Conservation (phyloP, 2,329 filamentous ascomycete genomes). For the Plenodomus tracheiphilus region DNA sequence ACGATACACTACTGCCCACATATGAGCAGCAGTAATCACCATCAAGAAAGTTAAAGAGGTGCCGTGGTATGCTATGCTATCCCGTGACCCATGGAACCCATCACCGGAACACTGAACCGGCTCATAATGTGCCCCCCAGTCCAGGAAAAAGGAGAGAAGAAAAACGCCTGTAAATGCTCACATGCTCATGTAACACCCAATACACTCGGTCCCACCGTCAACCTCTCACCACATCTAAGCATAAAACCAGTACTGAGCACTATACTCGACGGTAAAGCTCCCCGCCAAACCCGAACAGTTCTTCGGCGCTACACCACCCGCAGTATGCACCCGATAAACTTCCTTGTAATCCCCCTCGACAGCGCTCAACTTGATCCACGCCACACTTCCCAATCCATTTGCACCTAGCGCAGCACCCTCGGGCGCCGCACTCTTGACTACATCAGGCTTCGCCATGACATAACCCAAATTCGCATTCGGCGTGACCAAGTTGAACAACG, state of each 20-base stretch:
- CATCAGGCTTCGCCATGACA: slow-evolving; percentile 66
- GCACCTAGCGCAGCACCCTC: slow-evolving; percentile 61
- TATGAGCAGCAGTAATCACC: no score
- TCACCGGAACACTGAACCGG: not conserved
- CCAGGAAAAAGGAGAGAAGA: not conserved
- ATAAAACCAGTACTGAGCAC: slow-evolving; percentile 75
- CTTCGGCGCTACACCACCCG: slow-evolving; percentile 74
- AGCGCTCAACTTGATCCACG: slow-evolving; percentile 75
- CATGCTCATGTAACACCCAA: not conserved
- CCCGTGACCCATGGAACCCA: no score
- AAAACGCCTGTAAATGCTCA: not conserved
- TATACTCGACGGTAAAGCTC: slow-evolving; percentile 75
- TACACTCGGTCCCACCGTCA: not conserved
- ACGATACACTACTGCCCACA: no score
- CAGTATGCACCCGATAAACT: slow-evolving; percentile 83
- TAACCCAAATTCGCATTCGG: slow-evolving; percentile 57
- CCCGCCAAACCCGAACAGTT: slow-evolving; percentile 69
- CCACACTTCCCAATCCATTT: slow-evolving; percentile 64
- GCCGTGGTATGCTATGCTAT: no score
- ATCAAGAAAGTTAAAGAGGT: no score
- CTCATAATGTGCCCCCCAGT: not conserved
- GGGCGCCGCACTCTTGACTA: slow-evolving; percentile 65
- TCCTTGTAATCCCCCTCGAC: slow-evolving; percentile 60
- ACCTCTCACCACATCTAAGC: slow-evolving; percentile 11
- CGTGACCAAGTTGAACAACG: slow-evolving; percentile 79